phyloP scores from a whole-genome alignment of 208 protist genomes.

The Trypanosoma congolense region DNA sequence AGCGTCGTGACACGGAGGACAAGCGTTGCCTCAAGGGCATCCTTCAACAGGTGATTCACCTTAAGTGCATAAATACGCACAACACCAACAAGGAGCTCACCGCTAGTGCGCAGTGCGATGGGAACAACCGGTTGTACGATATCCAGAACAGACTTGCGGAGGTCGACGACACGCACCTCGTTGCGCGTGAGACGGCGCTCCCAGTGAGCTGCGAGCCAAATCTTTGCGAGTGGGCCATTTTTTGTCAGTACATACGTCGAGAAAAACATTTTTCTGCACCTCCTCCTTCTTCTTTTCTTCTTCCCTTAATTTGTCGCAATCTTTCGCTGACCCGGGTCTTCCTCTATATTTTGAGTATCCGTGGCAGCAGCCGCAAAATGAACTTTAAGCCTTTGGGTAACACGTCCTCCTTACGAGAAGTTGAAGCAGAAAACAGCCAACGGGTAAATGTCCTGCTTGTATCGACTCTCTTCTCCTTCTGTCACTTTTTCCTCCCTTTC shows the following conservation, averaged over 20 bases:
- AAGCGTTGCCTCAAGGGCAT: constrained; percentile 80
- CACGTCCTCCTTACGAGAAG: too few species aligned
- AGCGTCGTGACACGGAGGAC: constrained; percentile 53
- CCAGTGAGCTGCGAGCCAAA: constrained; percentile 97
- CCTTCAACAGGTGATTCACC: constrained; percentile 84
- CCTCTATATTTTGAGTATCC: too few species aligned
- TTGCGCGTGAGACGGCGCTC: constrained; percentile 92
- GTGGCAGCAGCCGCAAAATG: too few species aligned
- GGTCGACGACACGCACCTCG: constrained; percentile 88
- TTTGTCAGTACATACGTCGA: constrained; percentile 95
- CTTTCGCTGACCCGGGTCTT: too few species aligned
- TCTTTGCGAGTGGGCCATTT: constrained; percentile 93
- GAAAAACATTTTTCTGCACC: constrained; percentile 92
- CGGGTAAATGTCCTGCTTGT: too few species aligned
- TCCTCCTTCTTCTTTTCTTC: background rate
- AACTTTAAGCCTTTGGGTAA: too few species aligned
- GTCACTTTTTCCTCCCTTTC: too few species aligned
- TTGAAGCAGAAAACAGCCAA: too few species aligned
- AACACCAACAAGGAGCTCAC: constrained; percentile 95
- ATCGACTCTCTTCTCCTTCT: too few species aligned
- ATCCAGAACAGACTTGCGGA: constrained; percentile 85
- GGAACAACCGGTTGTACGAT: constrained; percentile 93
- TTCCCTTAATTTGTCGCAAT: too few species aligned
- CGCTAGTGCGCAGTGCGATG: constrained; percentile 94
- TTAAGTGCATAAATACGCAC: constrained; percentile 96